Percentiles rank a stretch among this genome's conserved stretches.
These are phyloP conservation scores for Fusarium xylarioides DNA, from an alignment of 2,329 filamentous ascomycete genomes.

Conservation along the genomic window DNA sequence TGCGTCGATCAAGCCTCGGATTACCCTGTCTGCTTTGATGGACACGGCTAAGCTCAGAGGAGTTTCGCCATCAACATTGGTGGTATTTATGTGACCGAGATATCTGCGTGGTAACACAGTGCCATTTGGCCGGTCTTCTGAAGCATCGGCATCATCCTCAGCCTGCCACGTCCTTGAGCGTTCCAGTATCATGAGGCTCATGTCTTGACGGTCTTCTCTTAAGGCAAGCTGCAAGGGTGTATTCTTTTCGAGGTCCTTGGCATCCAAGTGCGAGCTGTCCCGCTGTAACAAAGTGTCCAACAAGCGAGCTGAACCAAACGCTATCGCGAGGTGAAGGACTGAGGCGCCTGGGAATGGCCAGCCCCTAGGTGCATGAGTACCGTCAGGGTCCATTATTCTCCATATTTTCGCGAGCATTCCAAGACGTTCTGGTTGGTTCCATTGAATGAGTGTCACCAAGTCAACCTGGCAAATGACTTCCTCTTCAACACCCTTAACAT, in stretches of 20 bases:
- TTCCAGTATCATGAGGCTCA: background rate
- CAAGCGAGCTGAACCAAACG: accelerated
- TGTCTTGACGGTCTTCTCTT: accelerated
- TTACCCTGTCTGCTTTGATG: accelerated
- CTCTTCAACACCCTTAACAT: background rate
- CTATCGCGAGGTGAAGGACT: accelerated
- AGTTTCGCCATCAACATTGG: background rate
- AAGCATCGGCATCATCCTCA: accelerated
- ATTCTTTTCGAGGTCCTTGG: accelerated
- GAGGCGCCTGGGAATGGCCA: background rate
- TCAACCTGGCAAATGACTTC: accelerated
- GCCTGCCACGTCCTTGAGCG: background rate
- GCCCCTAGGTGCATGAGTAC: background rate
- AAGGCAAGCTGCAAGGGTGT: background rate
- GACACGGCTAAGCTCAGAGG: background rate
- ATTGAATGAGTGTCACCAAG: background rate
- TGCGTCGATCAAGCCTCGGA: accelerated
- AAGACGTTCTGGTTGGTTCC: accelerated
- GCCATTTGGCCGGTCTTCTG: accelerated
- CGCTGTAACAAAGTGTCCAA: accelerated
- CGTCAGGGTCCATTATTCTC: background rate
- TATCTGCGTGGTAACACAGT: accelerated
- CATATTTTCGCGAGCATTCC: accelerated
- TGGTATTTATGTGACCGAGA: accelerated
- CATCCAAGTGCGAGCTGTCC: accelerated